Evolutionary conservation across 495 filamentous ascomycete genomes (phyloP).

Genomic region (Annulohypoxylon bovei): DNA sequence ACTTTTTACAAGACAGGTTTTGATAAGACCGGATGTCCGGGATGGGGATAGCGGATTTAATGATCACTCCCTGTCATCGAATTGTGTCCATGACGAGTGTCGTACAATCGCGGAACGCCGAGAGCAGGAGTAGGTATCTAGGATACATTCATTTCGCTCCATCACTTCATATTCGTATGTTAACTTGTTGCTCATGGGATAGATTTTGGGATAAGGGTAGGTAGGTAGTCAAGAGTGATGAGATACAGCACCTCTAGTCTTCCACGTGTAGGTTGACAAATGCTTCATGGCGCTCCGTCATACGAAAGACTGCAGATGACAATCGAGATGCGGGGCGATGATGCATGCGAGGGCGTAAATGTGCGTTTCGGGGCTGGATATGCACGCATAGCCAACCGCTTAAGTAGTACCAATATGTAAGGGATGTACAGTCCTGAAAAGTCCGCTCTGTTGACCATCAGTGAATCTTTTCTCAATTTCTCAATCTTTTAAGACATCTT

Average conservation of each 20-base stretch:
- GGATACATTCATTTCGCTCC: neutral
- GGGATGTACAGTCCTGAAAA: neutral
- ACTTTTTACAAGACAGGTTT: neutral
- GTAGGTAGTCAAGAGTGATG: neutral
- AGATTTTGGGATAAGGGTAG: neutral
- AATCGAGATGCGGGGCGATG: neutral
- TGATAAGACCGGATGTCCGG: neutral
- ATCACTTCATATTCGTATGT: neutral
- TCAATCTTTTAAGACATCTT: neutral
- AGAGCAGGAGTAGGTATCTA: neutral
- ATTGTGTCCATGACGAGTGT: neutral
- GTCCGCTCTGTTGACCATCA: neutral
- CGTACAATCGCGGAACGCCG: neutral
- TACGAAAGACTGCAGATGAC: neutral
- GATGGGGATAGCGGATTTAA: neutral
- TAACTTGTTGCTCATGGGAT: neutral
- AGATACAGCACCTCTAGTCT: neutral
- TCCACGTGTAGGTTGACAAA: neutral
- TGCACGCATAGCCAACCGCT: neutral
- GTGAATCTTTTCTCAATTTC: neutral
- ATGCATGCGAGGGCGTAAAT: neutral
- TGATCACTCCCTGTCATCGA: neutral
- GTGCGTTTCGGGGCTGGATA: neutral
- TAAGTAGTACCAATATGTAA: neutral
- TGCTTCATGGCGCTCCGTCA: neutral